Percentiles rank a stretch among this genome's conserved stretches.
These are phyloP conservation scores for Exophiala viscosa DNA, from an alignment of 2,329 filamentous ascomycete genomes.

Conservation along the genomic window DNA sequence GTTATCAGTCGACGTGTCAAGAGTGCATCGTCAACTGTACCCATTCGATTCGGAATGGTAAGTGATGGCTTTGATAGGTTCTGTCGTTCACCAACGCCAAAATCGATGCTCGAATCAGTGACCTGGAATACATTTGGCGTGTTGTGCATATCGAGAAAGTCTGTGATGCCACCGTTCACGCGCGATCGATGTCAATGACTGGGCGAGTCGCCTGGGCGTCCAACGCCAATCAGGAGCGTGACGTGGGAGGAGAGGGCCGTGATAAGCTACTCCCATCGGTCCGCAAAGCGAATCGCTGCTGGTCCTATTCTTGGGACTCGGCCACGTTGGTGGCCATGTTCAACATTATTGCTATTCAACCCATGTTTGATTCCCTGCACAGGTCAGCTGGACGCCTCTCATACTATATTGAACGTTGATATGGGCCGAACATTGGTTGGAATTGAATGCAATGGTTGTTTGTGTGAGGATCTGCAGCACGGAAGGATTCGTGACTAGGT, in stretches of 20 bases:
- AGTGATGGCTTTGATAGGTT: conserved; percentile 12
- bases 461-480: neutral
- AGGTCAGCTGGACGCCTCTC: conserved; percentile 2
- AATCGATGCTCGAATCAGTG: conserved; percentile 17
- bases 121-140: conserved; percentile 1
- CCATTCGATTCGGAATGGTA: conserved; percentile 4
- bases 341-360: conserved; percentile 9
- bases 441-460: neutral
- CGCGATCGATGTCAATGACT: conserved; percentile 15
- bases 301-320: conserved; percentile 23
- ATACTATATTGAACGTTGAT: neutral
- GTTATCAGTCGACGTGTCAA: conserved; percentile 19
- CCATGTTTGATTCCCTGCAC: neutral
- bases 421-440: neutral
- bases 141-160: conserved; percentile 5
- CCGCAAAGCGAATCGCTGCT: conserved; percentile 18
- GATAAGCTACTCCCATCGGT: conserved; percentile 20
- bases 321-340: conserved; percentile 3
- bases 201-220: conserved; percentile 21
- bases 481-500: conserved; percentile 3
- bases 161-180: conserved; percentile 10
- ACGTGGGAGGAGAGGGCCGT: conserved; percentile 14
- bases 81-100: conserved; percentile 10
- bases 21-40: conserved; percentile 6
- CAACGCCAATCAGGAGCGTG: conserved; percentile 25